Evolutionary conservation across 208 protist species (phyloP).

Genomic region (Leishmania tarentolae): DNA sequence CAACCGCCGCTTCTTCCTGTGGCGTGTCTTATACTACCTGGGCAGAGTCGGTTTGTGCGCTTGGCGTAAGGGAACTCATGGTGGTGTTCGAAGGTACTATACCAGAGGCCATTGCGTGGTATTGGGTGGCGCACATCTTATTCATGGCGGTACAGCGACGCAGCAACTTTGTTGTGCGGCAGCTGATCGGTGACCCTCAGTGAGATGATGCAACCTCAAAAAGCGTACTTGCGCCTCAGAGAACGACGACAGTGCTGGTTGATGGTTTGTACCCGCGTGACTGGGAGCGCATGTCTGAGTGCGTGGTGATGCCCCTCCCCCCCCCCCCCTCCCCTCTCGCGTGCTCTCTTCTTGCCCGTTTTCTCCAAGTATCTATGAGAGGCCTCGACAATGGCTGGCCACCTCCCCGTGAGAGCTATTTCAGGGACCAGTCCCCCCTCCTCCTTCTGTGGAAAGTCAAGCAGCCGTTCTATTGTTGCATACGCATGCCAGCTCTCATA

Average conservation of each 20-base stretch:
- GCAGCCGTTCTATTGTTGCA: background rate
- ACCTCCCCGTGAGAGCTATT: background rate
- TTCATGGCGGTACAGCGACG: slow-evolving; percentile 34
- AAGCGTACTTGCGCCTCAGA: background rate
- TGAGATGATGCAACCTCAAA: background rate
- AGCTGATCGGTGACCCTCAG: slow-evolving; percentile 16
- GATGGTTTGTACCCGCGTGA: background rate
- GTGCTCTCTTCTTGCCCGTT: background rate
- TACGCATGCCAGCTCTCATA: background rate
- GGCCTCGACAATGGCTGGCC: background rate
- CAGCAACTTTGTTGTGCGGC: slow-evolving; percentile 19
- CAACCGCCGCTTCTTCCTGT: background rate
- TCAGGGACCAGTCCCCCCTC: background rate
- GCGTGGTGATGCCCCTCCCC: background rate
- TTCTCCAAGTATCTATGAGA: background rate
- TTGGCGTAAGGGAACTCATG: slow-evolving; percentile 47
- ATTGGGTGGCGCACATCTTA: slow-evolving; percentile 56
- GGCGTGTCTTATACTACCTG: slow-evolving; percentile 15
- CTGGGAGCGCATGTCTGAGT: background rate
- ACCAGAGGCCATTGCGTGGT: slow-evolving; percentile 48
- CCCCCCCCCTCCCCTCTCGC: background rate
- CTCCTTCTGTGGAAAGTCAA: background rate
- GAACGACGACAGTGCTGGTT: background rate
- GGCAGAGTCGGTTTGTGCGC: slow-evolving; percentile 19
- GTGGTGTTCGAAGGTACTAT: slow-evolving; percentile 52